Base-by-base conservation (phyloP, 768 basidiomycete species). In the Mycena epipterygia region DNA sequence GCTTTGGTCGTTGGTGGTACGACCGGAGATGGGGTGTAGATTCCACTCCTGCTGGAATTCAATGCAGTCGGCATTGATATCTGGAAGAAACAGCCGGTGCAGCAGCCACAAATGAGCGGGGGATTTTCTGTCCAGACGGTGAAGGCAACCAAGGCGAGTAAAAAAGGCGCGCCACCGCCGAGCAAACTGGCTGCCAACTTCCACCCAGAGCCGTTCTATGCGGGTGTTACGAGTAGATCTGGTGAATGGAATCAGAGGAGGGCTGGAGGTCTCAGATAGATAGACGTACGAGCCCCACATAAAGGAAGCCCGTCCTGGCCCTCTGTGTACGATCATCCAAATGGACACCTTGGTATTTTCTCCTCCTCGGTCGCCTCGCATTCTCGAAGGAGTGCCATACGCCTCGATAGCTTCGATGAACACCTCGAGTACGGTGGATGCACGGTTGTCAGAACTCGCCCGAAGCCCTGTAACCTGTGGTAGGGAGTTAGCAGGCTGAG, bases 11-110 rank as follows among this genome's bases (percentile, higher is more conserved):
- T 72, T 66, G 16, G 67, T 74, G 9, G 29, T 35, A 12, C 29
- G 49, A 3, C 75, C 78, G 13, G 57, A 67, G 16, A 83, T 74
- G 0, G 78, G 74, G 56, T 83, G 80, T 19, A 71, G 25, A 59
- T 83, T 83, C 80, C 82, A 83, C 16, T 80, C 74, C 7, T 66
- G 11, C 17, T 71, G 76, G 60, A 83, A 82, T 2, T 60, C 41
- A 0, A 42, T 0, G 44, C 79, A 82, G 52, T 83, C 79, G 0
- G 64, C 33, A 44, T 83, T 79, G 25, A 83, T 73, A 2, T 57
- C 53, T 0, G 65, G 44, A 11, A 83, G 72, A 64, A 83, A 84
- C 0, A 84, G 70, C 27, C 21, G 21, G 19, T 61, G 60, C 7
- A 61, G 17, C 1, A 61, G 44, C 60, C 60, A 61, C 1, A 61